phyloP scores from a whole-genome alignment of 306 rosid species.

The Rubus idaeus region DNA sequence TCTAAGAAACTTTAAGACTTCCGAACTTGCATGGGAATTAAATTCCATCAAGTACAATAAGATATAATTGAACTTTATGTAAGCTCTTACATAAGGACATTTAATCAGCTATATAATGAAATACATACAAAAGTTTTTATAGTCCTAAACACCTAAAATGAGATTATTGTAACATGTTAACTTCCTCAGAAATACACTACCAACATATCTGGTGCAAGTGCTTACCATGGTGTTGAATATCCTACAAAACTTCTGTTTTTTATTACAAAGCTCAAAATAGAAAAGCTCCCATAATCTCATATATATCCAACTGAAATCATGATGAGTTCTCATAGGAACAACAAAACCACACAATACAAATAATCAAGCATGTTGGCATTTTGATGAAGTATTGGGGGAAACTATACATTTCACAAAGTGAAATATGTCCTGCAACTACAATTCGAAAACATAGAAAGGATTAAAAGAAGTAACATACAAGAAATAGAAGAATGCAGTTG shows the following conservation, averaged over 20 bases:
- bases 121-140: background rate
- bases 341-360: no score
- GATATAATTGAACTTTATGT: background rate
- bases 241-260: background rate
- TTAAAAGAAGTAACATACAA: constrained; percentile 45
- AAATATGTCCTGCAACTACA: constrained; percentile 18
- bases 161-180: constrained; percentile 1
- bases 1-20: background rate
- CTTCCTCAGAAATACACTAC: background rate
- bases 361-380: background rate
- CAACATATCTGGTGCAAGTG: background rate
- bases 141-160: background rate
- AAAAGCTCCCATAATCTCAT: background rate
- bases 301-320: background rate
- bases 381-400: background rate
- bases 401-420: constrained; percentile 12
- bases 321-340: background rate
- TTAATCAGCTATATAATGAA: background rate
- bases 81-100: background rate
- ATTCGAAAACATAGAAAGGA: constrained; percentile 9
- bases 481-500: constrained; percentile 95
- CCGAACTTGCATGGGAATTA: background rate
- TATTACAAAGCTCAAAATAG: background rate
- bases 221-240: background rate
- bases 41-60: background rate